These are phyloP conservation scores for Plasmopara viticola DNA, from an alignment of 352 stramenopile species.

Conservation along the genomic window DNA sequence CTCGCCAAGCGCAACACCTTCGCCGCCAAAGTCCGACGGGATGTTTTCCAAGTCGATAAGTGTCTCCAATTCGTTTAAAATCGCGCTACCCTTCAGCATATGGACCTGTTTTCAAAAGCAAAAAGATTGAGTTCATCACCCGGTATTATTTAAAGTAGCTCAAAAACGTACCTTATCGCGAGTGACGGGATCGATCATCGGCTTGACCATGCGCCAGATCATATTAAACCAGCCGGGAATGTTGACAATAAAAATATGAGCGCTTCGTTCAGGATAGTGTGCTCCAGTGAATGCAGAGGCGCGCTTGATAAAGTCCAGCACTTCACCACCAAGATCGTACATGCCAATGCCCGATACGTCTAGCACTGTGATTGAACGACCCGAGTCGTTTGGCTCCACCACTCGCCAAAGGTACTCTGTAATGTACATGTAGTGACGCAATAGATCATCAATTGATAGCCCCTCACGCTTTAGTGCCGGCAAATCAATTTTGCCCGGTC, in stretches of 20 bases:
- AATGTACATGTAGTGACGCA: slow-evolving; percentile 90
- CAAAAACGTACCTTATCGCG: slow-evolving; percentile 83
- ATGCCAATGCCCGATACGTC: slow-evolving; percentile 84
- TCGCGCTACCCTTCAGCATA: slow-evolving; percentile 78
- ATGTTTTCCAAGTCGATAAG: slow-evolving; percentile 68
- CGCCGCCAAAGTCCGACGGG: slow-evolving; percentile 63
- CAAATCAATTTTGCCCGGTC: slow-evolving; percentile 82
- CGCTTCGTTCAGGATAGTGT: slow-evolving; percentile 91
- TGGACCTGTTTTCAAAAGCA: slow-evolving; percentile 35
- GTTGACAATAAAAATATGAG: slow-evolving; percentile 95
- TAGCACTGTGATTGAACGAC: slow-evolving; percentile 76
- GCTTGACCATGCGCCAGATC: slow-evolving; percentile 91
- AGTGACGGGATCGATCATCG: slow-evolving; percentile 91
- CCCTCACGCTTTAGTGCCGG: slow-evolving; percentile 79
- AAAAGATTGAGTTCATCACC: too few relatives aligned
- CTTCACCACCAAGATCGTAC: slow-evolving; percentile 81
- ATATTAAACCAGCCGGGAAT: slow-evolving; percentile 93
- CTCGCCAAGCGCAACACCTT: slow-evolving; percentile 48
- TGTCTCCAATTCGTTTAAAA: slow-evolving; percentile 63
- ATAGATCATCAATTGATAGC: slow-evolving; percentile 81
- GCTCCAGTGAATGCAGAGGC: slow-evolving; percentile 82
- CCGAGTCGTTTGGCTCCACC: slow-evolving; percentile 66
- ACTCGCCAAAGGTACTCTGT: slow-evolving; percentile 88
- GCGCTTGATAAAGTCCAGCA: slow-evolving; percentile 86
- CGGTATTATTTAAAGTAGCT: not conserved